Base-by-base conservation (phyloP, 139 green algal genomes). In the Chlamydomonas sphaeroides region DNA sequence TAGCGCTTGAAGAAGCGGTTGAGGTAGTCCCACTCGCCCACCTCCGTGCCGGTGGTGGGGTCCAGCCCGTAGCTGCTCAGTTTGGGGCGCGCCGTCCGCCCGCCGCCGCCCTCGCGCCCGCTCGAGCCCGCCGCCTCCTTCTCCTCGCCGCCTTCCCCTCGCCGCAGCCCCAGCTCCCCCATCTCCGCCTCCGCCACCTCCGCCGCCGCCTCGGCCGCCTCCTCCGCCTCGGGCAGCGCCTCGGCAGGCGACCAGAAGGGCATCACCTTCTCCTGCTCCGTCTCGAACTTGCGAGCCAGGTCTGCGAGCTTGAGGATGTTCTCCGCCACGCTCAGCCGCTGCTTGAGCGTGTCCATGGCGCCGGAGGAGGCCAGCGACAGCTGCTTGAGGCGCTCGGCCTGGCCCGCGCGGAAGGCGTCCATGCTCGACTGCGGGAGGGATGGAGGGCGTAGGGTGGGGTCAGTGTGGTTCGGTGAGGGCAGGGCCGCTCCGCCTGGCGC, bases 11-110 rank as follows among this genome's bases (percentile, higher is more conserved):
- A 93, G 86, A 93, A 95, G 63, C 92, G 88, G 89, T 95, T 92
- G 36, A 97, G 87, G 89, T 95, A 95, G 75, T 97, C 87, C 89
- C 87, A 95, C 79, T 96, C 91, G 61, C 89, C 78, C 35, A 97
- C 90, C 53, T 88, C 77, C 61, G 71, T 78, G 20, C 90, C 92
- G 4, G 68, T 68, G 11, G 76, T 72, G 1, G 38, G 59, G 65
- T 93, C 90, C 48, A 93, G 36, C 0, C 86, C 91, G 7, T 49
- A 66, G 62, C 76, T 88, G 72, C 41, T 79, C 23, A 85, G 51
- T 66, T 65, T 51, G 0, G 78, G 51, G 42, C 62, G 59, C 3
- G 61, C 57, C 20, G 65, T 49, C 71, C 49, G 26, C 3, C 25
- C 53, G n/a, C 21, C 42, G 32, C 25, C 42, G 48, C 14, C 56